Percentiles rank a stretch among this genome's conserved stretches.
Conservation (phyloP, 768 basidiomycete species). For the Xerocomellus amylosporus region DNA sequence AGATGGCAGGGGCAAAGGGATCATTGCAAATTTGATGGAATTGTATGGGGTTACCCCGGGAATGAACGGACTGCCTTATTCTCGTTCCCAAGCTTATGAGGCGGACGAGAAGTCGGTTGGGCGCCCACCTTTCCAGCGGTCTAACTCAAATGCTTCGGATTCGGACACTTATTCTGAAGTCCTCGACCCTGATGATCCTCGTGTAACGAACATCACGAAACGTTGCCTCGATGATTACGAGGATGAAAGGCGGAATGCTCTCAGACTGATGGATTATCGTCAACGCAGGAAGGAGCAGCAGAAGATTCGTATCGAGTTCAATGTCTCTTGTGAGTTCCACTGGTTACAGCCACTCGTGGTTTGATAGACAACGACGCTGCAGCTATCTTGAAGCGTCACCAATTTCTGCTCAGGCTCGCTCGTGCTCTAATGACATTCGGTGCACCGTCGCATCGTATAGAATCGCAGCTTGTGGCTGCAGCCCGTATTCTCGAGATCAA, state of each 20-base stretch:
- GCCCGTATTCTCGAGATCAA: conserved; percentile 87
- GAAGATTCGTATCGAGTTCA: conserved; percentile 69
- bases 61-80: conserved; percentile 23
- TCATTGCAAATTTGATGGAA: conserved; percentile 32
- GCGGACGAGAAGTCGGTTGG: conserved; percentile 7
- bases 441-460: conserved; percentile 90
- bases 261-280: conserved; percentile 66
- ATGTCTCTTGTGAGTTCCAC: conserved; percentile 58
- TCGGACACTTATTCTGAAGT: conserved; percentile 45
- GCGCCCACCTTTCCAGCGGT: conserved; percentile 27
- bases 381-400: conserved; percentile 80
- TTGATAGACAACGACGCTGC: conserved; percentile 1
- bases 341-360: neutral
- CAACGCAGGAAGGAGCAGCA: conserved; percentile 62
- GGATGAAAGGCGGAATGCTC: conserved; percentile 57
- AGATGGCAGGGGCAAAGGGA: conserved; percentile 26
- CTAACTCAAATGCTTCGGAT: conserved; percentile 44
- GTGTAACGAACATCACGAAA: conserved; percentile 55
- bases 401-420: conserved; percentile 83
- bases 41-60: conserved; percentile 27
- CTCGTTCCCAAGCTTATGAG: conserved; percentile 24
- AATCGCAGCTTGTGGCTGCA: conserved; percentile 85
- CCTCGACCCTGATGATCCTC: conserved; percentile 72
- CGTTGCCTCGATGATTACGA: conserved; percentile 54
- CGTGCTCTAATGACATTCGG: conserved; percentile 89